Conservation (phyloP, 495 filamentous ascomycete genomes). For the Aspergillus ellipticus region DNA sequence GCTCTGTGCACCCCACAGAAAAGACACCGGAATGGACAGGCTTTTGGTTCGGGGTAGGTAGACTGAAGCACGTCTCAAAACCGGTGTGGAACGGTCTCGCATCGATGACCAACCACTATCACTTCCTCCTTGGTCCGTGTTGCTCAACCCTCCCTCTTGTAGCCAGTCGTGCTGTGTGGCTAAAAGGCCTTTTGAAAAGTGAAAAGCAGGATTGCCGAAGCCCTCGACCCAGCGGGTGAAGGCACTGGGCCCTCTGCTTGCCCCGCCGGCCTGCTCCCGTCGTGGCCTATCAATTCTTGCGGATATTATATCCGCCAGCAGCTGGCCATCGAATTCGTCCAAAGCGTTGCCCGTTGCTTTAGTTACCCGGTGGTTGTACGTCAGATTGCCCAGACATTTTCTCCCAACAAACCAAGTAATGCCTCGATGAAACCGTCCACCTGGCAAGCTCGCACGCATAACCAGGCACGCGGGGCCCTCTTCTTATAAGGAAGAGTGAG, state of each 20-base stretch:
- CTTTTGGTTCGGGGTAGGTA: too few relatives aligned
- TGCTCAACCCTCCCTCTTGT: background rate
- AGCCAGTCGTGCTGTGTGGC: background rate
- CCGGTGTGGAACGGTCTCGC: too few relatives aligned
- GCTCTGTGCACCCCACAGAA: too few relatives aligned
- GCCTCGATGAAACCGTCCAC: background rate
- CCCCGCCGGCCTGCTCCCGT: background rate
- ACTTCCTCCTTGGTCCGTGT: too few relatives aligned
- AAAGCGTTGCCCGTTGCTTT: background rate
- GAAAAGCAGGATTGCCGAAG: background rate
- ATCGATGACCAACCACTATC: too few relatives aligned
- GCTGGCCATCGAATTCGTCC: constrained; percentile 1
- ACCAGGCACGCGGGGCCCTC: background rate
- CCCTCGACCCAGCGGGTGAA: constrained; percentile 1
- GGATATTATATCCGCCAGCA: background rate
- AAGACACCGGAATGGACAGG: too few relatives aligned
- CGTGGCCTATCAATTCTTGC: background rate
- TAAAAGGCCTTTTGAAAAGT: background rate
- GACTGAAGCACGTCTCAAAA: too few relatives aligned
- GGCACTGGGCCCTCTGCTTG: background rate
- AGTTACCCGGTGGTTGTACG: background rate
- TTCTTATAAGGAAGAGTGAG: background rate
- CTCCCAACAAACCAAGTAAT: background rate
- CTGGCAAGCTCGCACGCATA: background rate
- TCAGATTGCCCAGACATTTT: background rate